Evolutionary conservation across 2,329 filamentous ascomycete species (phyloP), one percentile per base, ranked within the genome.

Genomic region (Orbilia ellipsospora): DNA sequence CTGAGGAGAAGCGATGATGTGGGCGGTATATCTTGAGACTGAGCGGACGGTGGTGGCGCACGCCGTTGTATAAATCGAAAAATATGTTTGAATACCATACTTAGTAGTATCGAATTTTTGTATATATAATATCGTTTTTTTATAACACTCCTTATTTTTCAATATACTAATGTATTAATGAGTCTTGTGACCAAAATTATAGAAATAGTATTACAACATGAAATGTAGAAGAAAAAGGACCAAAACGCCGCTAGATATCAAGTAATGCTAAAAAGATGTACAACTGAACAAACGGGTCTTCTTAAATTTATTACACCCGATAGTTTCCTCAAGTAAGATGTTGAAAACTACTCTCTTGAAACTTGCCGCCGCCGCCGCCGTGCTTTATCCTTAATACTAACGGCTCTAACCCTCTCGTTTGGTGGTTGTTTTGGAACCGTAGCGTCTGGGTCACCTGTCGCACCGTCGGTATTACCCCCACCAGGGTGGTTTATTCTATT

Each of bases 401-500:
- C 26, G 16, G 55, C n/a, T 28, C 57, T 67, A 12, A 54, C 51
- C 28, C 63, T 59, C 52, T 60, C 54, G 42, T 55, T 68, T 16
- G 56, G 63, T 15, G 56, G 63, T 16, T 48, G 2, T 23, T 44
- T 52, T 6, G 64, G 65, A 15, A 52, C 18, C 6, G 72, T 64
- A 10, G 72, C 72, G 50, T 75, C 72, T 1, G 72, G 72, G 45
- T 75, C 72, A 6, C 72, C 72, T 0, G 65, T 77, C 0, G 48
- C 59, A n/a, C 57, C 67, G 10, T 36, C 31, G 31, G 31, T 36
- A 36, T 36, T 36, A 36, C 31, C 31, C 6, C 31, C 31, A 6
- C 70, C 70, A 2, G 72, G 72, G 26, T 75, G 72, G 44, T 75
- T 75, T 59, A 75, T 75, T 40, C 72, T 64, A 57, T 70, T 77